Evolutionary conservation across 1,139 yeast species (phyloP), one percentile per base, ranked within the genome.

Genomic region (Schwanniomyces etchellsii): DNA sequence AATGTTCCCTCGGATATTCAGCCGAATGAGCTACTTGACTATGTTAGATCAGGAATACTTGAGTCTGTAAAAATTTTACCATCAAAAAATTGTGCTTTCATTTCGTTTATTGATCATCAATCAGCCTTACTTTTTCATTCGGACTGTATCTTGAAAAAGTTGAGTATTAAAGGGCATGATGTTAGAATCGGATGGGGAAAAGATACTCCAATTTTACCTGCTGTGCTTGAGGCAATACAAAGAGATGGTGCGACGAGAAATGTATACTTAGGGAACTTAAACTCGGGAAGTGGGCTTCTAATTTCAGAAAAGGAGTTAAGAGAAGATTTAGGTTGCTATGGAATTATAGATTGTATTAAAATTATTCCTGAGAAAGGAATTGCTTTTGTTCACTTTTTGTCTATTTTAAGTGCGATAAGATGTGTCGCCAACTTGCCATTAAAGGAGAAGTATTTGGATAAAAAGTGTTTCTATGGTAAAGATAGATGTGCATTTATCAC

Each of bases 221-320:
- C 79, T 4, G 84, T 89, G 5, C 63, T 76, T 40, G 72, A 75
- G 35, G 83, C 91, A 14, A 84, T 89, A 29, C 80, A 80, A 43
- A 76, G 82, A 42, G 89, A 86, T 43, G 88, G 89, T 23, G 97
- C 97, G 6, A 84, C 96, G 4, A 74, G 97, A 58, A 84, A 85
- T 47, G 94, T 91, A 13, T 88, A 83, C 51, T 67, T 91, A 38
- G 94, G 95, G 15, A 77, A 77, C 45, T 63, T 88, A 33, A 76
- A 75, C 29, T 64, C 66, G 35, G 70, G 71, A 5, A 50, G 54
- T 18, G 60, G 54, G 17, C 72, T 71, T 9, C 63, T 64, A 28
- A 64, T 81, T 30, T 65, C 83, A 14, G 83, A 77, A 49, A 74
- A 70, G 26, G 80, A 77, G 43, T 58, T 75, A 35, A 49, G 60